phyloP scores from a whole-genome alignment of 1,139 yeast genomes.

The Taphrina populina region DNA sequence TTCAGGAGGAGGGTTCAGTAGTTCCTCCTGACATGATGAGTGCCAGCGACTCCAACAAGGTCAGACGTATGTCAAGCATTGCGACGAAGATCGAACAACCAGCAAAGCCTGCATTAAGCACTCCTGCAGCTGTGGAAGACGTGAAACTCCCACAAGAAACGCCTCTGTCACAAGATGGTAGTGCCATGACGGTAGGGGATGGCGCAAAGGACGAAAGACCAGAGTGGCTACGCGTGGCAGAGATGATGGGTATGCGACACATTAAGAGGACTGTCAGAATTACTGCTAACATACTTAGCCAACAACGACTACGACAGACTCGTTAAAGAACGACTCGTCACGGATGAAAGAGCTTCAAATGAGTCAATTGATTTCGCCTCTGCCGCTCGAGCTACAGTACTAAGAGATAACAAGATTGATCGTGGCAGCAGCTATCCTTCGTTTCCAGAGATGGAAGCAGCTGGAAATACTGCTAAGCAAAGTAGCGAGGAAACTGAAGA shows the following conservation, averaged over 20 bases:
- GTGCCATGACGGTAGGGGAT: conserved; percentile 6
- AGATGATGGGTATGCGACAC: conserved; percentile 14
- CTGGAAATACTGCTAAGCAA: background rate
- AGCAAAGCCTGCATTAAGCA: conserved; percentile 9
- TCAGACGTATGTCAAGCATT: conserved; percentile 18
- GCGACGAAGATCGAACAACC: conserved; percentile 10
- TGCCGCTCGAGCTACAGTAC: conserved; percentile 29
- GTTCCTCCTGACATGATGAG: conserved; percentile 20
- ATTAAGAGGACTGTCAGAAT: background rate
- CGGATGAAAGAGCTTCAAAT: conserved; percentile 20
- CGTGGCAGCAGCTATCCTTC: conserved; percentile 28
- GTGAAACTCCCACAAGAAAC: conserved; percentile 8
- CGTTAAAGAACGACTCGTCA: conserved; percentile 10
- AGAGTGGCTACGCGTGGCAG: conserved; percentile 34
- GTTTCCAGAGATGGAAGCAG: conserved; percentile 16
- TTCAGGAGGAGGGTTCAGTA: conserved; percentile 22
- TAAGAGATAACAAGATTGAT: conserved; percentile 8
- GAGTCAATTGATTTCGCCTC: conserved; percentile 19
- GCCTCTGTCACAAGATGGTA: conserved; percentile 13
- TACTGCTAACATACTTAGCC: conserved; percentile 1
- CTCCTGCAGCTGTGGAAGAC: conserved; percentile 24
- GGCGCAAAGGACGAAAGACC: conserved; percentile 29
- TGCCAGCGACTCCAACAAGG: conserved; percentile 21
- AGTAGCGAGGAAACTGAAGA: background rate
- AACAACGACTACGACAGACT: conserved; percentile 26